These are phyloP conservation scores for Fusarium veterinarium DNA, from an alignment of 2,329 filamentous ascomycete genomes.

Conservation along the genomic window DNA sequence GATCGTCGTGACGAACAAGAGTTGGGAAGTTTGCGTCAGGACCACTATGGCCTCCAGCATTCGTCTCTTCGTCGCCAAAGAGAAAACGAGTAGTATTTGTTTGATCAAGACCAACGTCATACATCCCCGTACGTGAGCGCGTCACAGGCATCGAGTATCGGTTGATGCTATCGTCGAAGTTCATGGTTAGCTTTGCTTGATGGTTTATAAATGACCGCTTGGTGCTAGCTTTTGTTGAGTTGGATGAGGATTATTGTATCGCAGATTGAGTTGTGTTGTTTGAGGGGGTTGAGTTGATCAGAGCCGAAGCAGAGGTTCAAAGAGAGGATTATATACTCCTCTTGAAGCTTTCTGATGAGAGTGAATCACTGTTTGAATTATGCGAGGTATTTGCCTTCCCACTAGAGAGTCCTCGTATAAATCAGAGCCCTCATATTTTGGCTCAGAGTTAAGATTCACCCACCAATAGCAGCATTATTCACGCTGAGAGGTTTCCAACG, in stretches of 20 bases:
- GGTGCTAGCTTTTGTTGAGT: neutral
- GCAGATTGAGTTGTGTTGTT: neutral
- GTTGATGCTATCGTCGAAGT: slow-evolving; percentile 70
- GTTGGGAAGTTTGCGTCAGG: slow-evolving; percentile 90
- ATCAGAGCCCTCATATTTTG: neutral
- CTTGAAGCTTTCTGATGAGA: neutral
- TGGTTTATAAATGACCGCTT: neutral
- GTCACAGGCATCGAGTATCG: slow-evolving; percentile 95
- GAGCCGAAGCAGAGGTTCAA: neutral
- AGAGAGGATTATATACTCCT: slow-evolving; percentile 27
- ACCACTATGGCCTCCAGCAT: slow-evolving; percentile 61
- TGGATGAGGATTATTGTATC: neutral
- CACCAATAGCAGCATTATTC: neutral
- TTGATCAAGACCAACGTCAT: slow-evolving; percentile 78
- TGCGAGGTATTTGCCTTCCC: slow-evolving; percentile 2
- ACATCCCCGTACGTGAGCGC: slow-evolving; percentile 72
- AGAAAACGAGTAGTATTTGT: slow-evolving; percentile 88
- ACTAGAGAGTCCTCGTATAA: slow-evolving; percentile 14
- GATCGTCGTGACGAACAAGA: slow-evolving; percentile 73
- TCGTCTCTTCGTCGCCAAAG: slow-evolving; percentile 80
- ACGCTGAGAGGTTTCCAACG: neutral
- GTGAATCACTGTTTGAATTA: slow-evolving; percentile 27
- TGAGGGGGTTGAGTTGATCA: neutral
- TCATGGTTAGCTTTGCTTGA: slow-evolving; percentile 36
- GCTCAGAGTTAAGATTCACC: neutral